Evolutionary conservation across 2,329 filamentous ascomycete genomes (phyloP), one percentile per base, ranked within the genome.

Genomic region (Nannizzia gypsea): DNA sequence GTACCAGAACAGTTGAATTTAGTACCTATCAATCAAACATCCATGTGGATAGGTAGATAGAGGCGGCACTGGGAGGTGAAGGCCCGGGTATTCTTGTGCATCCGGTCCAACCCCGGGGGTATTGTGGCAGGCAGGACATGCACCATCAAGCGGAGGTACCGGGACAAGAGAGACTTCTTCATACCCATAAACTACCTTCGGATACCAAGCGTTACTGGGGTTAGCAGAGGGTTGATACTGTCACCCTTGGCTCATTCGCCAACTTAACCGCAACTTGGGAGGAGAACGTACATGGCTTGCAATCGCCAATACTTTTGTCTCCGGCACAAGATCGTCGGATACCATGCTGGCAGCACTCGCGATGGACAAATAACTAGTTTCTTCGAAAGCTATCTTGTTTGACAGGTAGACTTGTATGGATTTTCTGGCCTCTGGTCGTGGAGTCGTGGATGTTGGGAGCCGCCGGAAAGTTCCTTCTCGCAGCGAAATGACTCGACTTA

Each of bases 221-320:
- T 46, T 24, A 46, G 42, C 42, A 11, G 8, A 20, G 42, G 11
- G 15, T 46, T 11, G 20, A 46, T 36, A 31, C n/a, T n/a, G n/a
- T 44, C 24, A 20, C 15, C 26, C 11, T 58, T 24, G 36, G 17
- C 38, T 15, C 11, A 13, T n/a, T 28, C 34, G n/a, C 13, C 13
- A 17, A 58, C 54, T 60, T 64, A 38, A 55, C 52, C 11, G 56
- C 58, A 61, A 44, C 59, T 56, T n/a, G 6, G 63, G 60, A 60
- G 62, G 63, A 75, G 86, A 76, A 36, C 31, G 9, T 87, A 96
- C 91, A 91, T 96, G 91, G 76, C 91, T 96, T 72, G 91, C 90
- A 67, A 96, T 83, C 61, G 91, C 90, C 70, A 96, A 81, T 63
- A 96, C 90, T 67, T 80, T 77, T 57, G 83, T 85, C 66, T 85